Evolutionary conservation across 257 asterid genomes (phyloP).

Genomic region (Cynanchum wilfordii): DNA sequence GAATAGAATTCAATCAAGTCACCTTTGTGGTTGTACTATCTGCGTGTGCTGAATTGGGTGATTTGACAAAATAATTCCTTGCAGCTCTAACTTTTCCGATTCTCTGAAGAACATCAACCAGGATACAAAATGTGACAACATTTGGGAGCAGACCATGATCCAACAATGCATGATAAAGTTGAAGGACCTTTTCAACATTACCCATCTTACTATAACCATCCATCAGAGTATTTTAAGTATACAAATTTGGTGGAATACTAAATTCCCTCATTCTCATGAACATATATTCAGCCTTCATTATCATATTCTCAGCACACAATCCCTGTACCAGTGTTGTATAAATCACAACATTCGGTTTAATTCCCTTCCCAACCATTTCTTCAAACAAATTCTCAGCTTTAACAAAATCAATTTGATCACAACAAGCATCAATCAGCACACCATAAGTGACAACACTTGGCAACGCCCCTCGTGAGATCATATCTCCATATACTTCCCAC

Average conservation of each 20-base stretch:
- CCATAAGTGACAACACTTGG: constrained; percentile 70
- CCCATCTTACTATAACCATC: constrained; percentile 56
- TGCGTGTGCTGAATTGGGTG: constrained; percentile 78
- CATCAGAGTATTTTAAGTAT: constrained; percentile 56
- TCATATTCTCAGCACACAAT: constrained; percentile 35
- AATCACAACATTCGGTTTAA: constrained; percentile 52
- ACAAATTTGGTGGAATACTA: constrained; percentile 46
- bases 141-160: constrained; percentile 41
- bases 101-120: constrained; percentile 45
- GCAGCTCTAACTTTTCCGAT: constrained; percentile 40
- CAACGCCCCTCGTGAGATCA: constrained; percentile 43
- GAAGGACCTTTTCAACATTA: constrained; percentile 30
- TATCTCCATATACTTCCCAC: constrained; percentile 53
- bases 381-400: constrained; percentile 42
- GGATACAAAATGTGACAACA: constrained; percentile 45
- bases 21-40: constrained; percentile 59
- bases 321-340: constrained; percentile 58
- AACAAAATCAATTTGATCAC: constrained; percentile 38
- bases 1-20: constrained; percentile 63
- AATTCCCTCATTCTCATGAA: constrained; percentile 36
- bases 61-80: constrained; percentile 45
- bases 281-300: constrained; percentile 45
- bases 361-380: constrained; percentile 55
- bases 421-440: constrained; percentile 56
- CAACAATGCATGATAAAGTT: constrained; percentile 53